Percentiles rank a stretch among this genome's conserved stretches.
phyloP scores from a whole-genome alignment of 2,329 filamentous ascomycete species.

The Fusarium camptoceras region DNA sequence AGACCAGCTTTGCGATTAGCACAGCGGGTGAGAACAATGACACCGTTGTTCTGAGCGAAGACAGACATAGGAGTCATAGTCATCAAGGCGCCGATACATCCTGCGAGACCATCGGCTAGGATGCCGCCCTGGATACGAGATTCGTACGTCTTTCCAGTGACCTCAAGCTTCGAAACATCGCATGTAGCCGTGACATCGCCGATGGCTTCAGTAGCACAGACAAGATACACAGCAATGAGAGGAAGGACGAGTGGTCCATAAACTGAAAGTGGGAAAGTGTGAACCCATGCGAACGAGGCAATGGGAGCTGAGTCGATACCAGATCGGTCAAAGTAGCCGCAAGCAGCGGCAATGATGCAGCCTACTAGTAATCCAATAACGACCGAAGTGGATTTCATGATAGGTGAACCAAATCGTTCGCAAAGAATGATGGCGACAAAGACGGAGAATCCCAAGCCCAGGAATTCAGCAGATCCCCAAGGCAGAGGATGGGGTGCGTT shows the following conservation, averaged over 20 bases:
- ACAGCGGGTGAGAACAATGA: conserved; percentile 84
- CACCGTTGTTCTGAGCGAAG: conserved; percentile 87
- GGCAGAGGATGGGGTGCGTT: conserved; percentile 76
- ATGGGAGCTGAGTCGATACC: conserved; percentile 78
- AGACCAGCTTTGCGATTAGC: conserved; percentile 85
- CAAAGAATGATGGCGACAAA: conserved; percentile 83
- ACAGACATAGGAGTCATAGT: conserved; percentile 85
- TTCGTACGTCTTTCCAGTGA: conserved; percentile 78
- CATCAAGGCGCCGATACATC: conserved; percentile 78
- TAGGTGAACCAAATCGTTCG: conserved; percentile 83
- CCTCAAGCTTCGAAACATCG: conserved; percentile 81
- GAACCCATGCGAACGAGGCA: conserved; percentile 81
- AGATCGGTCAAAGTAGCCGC: conserved; percentile 81
- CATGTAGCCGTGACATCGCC: conserved; percentile 85
- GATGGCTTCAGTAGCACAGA: conserved; percentile 82
- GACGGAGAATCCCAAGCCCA: conserved; percentile 82
- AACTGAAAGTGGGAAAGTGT: conserved; percentile 78
- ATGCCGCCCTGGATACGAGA: conserved; percentile 83
- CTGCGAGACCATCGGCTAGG: conserved; percentile 81
- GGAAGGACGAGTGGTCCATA: conserved; percentile 81
- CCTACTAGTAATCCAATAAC: conserved; percentile 79
- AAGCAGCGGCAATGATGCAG: conserved; percentile 82
- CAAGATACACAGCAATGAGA: conserved; percentile 75
- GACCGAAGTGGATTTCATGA: conserved; percentile 85
- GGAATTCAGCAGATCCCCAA: conserved; percentile 83